Conservation (phyloP, 331 rosid species). For the Quercus tomentella region DNA sequence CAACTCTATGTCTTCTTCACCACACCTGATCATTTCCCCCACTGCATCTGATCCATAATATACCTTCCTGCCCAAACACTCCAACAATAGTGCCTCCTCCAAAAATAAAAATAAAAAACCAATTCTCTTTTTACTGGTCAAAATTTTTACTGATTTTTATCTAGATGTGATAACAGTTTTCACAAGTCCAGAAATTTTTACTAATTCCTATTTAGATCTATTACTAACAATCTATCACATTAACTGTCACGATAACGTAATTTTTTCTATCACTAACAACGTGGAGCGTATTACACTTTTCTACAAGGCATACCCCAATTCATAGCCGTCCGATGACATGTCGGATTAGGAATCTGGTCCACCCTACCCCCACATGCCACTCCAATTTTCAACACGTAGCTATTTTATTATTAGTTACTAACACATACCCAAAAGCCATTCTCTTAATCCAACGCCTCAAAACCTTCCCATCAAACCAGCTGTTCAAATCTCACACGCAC, state of each 20-base stretch:
- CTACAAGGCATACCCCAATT: not conserved
- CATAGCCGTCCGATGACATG: constrained; percentile 45
- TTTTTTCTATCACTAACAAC: too few species aligned
- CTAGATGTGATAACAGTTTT: too few species aligned
- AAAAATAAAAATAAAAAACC: too few species aligned
- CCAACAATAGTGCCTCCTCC: too few species aligned
- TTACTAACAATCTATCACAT: too few species aligned
- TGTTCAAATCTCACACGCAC: constrained; percentile 30
- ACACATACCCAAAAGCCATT: constrained; percentile 1
- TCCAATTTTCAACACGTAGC: constrained; percentile 40
- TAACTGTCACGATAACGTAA: accelerated
- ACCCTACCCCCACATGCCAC: not conserved
- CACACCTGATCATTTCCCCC: constrained; percentile 16
- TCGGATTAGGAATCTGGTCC: constrained; percentile 10
- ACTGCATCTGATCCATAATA: constrained; percentile 20
- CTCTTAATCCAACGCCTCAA: constrained; percentile 50
- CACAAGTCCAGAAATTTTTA: accelerated
- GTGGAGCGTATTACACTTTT: not conserved
- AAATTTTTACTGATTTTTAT: too few species aligned
- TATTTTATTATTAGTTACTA: not conserved
- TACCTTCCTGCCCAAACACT: not conserved
- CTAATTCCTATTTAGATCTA: too few species aligned
- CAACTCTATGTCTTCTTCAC: not conserved
- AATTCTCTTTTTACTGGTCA: too few species aligned
- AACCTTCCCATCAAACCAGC: constrained; percentile 32